Evolutionary conservation across 768 basidiomycete species (phyloP).

Genomic region (Kwoniella shandongensis): DNA sequence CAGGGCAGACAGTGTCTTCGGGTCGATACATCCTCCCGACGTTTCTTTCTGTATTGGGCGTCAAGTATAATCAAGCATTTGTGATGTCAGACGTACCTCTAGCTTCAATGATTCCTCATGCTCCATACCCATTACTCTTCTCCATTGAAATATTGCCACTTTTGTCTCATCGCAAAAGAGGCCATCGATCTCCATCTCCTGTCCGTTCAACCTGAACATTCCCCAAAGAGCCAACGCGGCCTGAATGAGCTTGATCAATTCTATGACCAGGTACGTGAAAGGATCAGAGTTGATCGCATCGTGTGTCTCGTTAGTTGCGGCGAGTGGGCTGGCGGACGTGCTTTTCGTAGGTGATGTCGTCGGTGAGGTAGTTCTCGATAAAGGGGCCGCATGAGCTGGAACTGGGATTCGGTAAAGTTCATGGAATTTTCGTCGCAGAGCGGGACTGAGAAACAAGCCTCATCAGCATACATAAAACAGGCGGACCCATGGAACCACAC

Average conservation of each 20-base stretch:
- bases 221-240: conserved; percentile 40
- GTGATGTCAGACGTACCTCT: conserved; percentile 26
- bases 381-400: conserved; percentile 19
- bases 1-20: conserved; percentile 38
- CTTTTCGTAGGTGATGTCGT: conserved; percentile 26
- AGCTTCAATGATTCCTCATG: conserved; percentile 41
- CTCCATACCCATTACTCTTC: conserved; percentile 46
- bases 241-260: conserved; percentile 44
- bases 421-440: conserved; percentile 42
- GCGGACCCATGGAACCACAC: neutral
- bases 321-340: neutral
- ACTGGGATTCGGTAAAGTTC: conserved; percentile 38
- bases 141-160: conserved; percentile 54
- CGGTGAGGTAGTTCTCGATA: conserved; percentile 23
- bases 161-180: conserved; percentile 49
- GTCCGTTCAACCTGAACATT: conserved; percentile 14
- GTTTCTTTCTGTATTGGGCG: conserved; percentile 41
- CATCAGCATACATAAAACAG: conserved; percentile 1
- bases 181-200: conserved; percentile 32
- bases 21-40: conserved; percentile 47
- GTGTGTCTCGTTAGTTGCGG: neutral
- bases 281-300: conserved; percentile 30
- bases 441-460: conserved; percentile 17
- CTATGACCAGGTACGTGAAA: conserved; percentile 34
- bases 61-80: neutral